These are phyloP conservation scores for Triadica sebifera DNA, from an alignment of 345 rosid genomes.

Conservation along the genomic window DNA sequence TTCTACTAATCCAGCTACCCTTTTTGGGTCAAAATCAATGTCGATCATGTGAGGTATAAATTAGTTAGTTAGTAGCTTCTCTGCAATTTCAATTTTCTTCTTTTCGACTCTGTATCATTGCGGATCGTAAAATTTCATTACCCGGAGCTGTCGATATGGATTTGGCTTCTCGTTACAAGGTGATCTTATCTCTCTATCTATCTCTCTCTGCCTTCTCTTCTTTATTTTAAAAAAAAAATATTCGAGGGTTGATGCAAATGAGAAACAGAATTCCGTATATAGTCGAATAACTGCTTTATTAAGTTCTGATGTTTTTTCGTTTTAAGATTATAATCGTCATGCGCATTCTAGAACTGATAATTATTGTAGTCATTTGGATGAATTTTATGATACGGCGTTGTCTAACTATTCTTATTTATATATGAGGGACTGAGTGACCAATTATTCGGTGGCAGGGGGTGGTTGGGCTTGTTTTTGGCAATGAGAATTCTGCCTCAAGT, in stretches of 20 bases:
- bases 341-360: background rate
- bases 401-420: too few species aligned
- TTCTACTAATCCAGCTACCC: too few species aligned
- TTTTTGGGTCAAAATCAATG: too few species aligned
- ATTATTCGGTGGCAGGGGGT: constrained; percentile 55
- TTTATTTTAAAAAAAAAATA: too few species aligned
- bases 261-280: too few species aligned
- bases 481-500: constrained; percentile 66
- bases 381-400: too few species aligned
- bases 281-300: too few species aligned
- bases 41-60: too few species aligned
- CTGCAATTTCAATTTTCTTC: background rate
- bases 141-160: constrained; percentile 46
- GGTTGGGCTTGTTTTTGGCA: constrained; percentile 89
- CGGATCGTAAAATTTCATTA: background rate
- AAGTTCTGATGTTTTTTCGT: too few species aligned
- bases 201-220: background rate
- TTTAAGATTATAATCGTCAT: background rate
- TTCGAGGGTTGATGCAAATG: background rate
- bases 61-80: background rate
- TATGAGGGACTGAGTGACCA: background rate
- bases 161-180: constrained; percentile 92
- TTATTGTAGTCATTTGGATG: background rate
- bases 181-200: constrained; percentile 5
- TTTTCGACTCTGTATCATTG: background rate